Base-by-base conservation (phyloP, 2,329 filamentous ascomycete species). In the Diaporthe ilicicola region DNA sequence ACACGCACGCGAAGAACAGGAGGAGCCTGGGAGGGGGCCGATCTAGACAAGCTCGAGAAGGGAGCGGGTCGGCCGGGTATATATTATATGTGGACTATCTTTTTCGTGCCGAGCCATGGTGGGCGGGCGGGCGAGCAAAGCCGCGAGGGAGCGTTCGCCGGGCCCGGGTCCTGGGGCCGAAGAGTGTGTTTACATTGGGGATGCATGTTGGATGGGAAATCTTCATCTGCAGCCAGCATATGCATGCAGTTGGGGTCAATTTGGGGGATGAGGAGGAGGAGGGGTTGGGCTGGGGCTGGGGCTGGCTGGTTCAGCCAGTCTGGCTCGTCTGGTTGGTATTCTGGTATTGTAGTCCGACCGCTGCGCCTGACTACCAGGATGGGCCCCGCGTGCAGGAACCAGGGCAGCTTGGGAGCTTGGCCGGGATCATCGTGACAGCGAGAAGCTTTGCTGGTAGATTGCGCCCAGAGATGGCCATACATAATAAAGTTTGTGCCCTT, bases 291-390 rank as follows among this genome's bases (percentile, higher is more conserved):
- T 27, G 34, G 34, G 34, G 34, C 34, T 13, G 27, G 50, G 50
- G 50, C 48, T 27, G 48, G 50, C 54, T 12, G 54, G 27, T 27
- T 17, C 24, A 29, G 34, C 5, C 15, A 19, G 10, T 24, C 22
- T 44, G 42, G 37, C n/a, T n/a, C n/a, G n/a, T n/a, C n/a, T n/a
- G n/a, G n/a, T n/a, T n/a, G n/a, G n/a, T n/a, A n/a, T n/a, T n/a
- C n/a, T n/a, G n/a, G n/a, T n/a, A n/a, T n/a, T n/a, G 42, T n/a
- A 62, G 59, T 62, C 42, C 27, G 51, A 67, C 65, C 65, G 65
- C 51, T 48, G 53, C 65, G 27, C 53, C 65, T 68, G 42, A 59
- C 53, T 48, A n/a, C 32, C n/a, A 56, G 51, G 51, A 62, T 64
- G 42, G 13, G 22, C 42, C 54, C 66, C 44, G 32, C 50, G 53